Evolutionary conservation across 176 grass and related monocot species (phyloP).

Genomic region (Cocos nucifera): DNA sequence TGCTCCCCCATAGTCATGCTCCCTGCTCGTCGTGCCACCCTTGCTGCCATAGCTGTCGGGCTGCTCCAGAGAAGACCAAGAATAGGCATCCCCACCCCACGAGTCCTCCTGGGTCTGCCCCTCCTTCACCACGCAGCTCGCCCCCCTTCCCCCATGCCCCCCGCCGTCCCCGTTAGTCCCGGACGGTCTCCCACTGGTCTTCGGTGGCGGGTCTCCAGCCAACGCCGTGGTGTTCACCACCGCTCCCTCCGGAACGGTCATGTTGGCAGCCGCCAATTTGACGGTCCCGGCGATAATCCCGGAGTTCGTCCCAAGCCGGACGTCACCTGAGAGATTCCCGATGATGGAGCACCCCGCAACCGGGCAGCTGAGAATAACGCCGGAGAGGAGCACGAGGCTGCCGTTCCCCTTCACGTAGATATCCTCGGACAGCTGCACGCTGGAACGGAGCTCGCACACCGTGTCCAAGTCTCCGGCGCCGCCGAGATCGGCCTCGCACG

Average conservation of each 20-base stretch:
- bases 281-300: slow-evolving; percentile 61
- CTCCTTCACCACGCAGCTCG: slow-evolving; percentile 80
- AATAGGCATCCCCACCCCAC: slow-evolving; percentile 89
- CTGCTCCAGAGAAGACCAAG: slow-evolving; percentile 52
- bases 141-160: slow-evolving; percentile 74
- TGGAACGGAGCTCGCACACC: slow-evolving; percentile 56
- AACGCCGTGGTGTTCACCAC: slow-evolving; percentile 64
- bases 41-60: slow-evolving; percentile 88
- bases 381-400: slow-evolving; percentile 58
- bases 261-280: slow-evolving; percentile 44
- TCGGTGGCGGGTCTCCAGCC: slow-evolving; percentile 57
- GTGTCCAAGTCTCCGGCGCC: slow-evolving; percentile 71
- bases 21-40: slow-evolving; percentile 77
- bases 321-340: slow-evolving; percentile 54
- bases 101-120: slow-evolving; percentile 96
- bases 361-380: slow-evolving; percentile 55
- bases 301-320: slow-evolving; percentile 44
- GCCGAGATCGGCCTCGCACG: slow-evolving; percentile 58
- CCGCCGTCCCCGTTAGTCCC: slow-evolving; percentile 85
- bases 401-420: slow-evolving; percentile 73
- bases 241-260: slow-evolving; percentile 64
- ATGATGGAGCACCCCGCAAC: slow-evolving; percentile 55
- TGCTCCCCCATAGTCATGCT: slow-evolving; percentile 68
- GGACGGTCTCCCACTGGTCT: slow-evolving; percentile 73
- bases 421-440: slow-evolving; percentile 41